phyloP scores from a whole-genome alignment of 1,284 basidiomycete species.

The Polyporus tsugae region DNA sequence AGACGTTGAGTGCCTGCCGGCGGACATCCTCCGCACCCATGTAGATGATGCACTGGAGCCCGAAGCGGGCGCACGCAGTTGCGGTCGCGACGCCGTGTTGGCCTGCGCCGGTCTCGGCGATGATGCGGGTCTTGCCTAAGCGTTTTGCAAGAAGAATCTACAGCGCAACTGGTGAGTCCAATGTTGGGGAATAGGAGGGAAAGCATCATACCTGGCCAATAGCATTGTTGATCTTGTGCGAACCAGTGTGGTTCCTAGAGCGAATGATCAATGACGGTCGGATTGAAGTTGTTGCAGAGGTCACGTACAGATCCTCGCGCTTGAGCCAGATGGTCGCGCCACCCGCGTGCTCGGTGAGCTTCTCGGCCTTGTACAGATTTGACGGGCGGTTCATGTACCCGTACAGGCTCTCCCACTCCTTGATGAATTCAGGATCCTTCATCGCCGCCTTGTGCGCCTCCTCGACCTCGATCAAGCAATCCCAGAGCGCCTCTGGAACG shows the following conservation, averaged over 20 bases:
- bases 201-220: slow-evolving; percentile 75
- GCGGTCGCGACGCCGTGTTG: slow-evolving; percentile 99
- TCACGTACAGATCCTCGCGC: slow-evolving; percentile 90
- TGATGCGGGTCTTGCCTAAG: slow-evolving; percentile 96
- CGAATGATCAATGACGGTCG: neutral
- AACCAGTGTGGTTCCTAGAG: slow-evolving; percentile 92
- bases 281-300: slow-evolving; percentile 17
- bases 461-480: slow-evolving; percentile 92
- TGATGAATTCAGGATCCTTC: slow-evolving; percentile 91
- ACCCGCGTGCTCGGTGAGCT: slow-evolving; percentile 72
- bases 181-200: neutral
- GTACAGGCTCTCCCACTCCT: slow-evolving; percentile 90
- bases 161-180: neutral
- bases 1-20: slow-evolving; percentile 95
- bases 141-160: slow-evolving; percentile 92
- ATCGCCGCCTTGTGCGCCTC: slow-evolving; percentile 89
- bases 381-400: slow-evolving; percentile 87
- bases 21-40: slow-evolving; percentile 99
- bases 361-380: slow-evolving; percentile 74
- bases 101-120: slow-evolving; percentile 98
- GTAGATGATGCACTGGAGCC: slow-evolving; percentile 94
- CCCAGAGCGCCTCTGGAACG: slow-evolving; percentile 94
- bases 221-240: slow-evolving; percentile 97
- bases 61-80: slow-evolving; percentile 97
- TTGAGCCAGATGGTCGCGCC: slow-evolving; percentile 98